Conservation (phyloP, 345 rosid species). For the Salix exigua region DNA sequence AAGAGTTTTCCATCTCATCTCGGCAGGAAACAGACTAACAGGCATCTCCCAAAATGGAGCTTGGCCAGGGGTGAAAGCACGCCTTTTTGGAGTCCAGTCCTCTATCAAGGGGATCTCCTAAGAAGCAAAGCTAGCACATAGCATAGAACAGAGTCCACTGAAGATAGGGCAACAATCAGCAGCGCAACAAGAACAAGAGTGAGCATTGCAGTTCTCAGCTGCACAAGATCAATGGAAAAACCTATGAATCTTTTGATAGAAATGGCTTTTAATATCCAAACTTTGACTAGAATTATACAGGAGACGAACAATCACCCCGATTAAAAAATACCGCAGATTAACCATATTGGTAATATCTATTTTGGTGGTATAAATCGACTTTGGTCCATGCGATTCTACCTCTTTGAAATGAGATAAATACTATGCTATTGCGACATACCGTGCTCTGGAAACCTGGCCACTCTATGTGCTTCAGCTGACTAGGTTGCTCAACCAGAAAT, state of each 20-base stretch:
- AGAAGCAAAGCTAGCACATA: slow-evolving; percentile 52
- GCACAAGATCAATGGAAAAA: slow-evolving; percentile 23
- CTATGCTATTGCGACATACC: slow-evolving; percentile 37
- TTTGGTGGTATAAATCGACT: neutral
- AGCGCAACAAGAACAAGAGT: slow-evolving; percentile 65
- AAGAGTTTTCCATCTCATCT: too few species aligned
- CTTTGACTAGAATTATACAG: neutral
- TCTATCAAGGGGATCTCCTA: slow-evolving; percentile 44
- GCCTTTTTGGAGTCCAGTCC: neutral
- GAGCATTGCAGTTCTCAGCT: slow-evolving; percentile 77
- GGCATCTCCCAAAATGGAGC: neutral
- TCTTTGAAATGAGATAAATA: neutral
- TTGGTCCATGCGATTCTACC: neutral
- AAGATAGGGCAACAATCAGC: slow-evolving; percentile 62
- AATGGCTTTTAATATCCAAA: neutral
- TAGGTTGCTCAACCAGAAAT: slow-evolving; percentile 72
- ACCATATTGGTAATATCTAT: neutral
- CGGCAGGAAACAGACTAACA: too few species aligned
- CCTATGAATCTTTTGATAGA: neutral
- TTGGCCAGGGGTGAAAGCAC: neutral
- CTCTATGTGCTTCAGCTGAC: slow-evolving; percentile 77
- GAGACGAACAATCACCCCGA: neutral
- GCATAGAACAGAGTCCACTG: slow-evolving; percentile 61
- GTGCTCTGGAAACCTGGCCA: slow-evolving; percentile 77
- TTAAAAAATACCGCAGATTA: neutral